Evolutionary conservation across 768 basidiomycete species (phyloP).

Genomic region (Podaxis sp.): DNA sequence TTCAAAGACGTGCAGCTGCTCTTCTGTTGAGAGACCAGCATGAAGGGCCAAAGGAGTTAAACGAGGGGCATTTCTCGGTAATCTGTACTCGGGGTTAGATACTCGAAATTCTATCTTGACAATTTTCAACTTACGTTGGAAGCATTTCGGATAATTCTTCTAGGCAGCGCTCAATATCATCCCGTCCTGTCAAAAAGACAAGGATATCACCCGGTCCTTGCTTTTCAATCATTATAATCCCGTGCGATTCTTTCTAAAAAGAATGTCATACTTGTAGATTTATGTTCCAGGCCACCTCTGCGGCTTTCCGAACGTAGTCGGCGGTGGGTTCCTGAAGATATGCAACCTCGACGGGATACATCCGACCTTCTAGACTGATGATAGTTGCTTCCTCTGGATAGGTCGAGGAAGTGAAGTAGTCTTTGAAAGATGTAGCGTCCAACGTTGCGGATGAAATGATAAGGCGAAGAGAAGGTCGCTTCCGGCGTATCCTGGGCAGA

Average conservation of each 20-base stretch:
- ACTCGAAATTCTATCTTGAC: background rate
- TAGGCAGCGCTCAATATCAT: constrained; percentile 91
- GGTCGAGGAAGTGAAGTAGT: constrained; percentile 78
- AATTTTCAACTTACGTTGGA: constrained; percentile 49
- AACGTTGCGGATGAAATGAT: constrained; percentile 97
- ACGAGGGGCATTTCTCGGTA: constrained; percentile 54
- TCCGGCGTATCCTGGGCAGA: constrained; percentile 75
- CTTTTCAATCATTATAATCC: constrained; percentile 36
- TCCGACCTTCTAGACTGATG: constrained; percentile 88
- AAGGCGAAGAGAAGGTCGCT: constrained; percentile 85
- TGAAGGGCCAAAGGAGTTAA: constrained; percentile 78
- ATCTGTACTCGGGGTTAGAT: constrained; percentile 29
- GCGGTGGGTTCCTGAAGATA: constrained; percentile 76
- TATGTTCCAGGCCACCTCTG: constrained; percentile 82
- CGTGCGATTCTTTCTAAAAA: background rate
- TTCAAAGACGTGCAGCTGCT: constrained; percentile 86
- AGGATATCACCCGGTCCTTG: constrained; percentile 87
- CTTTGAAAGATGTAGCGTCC: constrained; percentile 84
- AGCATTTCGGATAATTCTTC: constrained; percentile 79
- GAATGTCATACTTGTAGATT: constrained; percentile 61
- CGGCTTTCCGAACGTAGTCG: constrained; percentile 83
- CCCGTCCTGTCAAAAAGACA: constrained; percentile 91
- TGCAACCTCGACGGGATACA: constrained; percentile 93
- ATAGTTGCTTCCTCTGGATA: constrained; percentile 75
- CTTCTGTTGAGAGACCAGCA: constrained; percentile 84